Percentiles rank a stretch among this genome's conserved stretches.
Evolutionary conservation across 176 grass and related monocot species (phyloP).

Genomic region (Zea luxurians): DNA sequence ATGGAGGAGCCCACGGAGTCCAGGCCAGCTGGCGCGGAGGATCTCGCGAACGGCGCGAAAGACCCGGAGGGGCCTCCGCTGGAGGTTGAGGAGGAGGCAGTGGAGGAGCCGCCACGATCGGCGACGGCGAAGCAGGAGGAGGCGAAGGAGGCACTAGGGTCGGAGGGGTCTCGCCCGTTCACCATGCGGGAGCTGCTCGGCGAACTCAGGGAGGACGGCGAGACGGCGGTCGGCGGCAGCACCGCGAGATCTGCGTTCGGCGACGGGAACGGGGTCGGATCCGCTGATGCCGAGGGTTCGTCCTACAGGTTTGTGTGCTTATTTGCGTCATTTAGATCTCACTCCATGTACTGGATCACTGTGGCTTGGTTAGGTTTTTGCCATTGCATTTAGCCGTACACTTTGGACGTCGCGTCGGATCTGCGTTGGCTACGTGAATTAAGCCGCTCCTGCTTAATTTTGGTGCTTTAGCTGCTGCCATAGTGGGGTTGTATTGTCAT

Average conservation of each 20-base stretch:
- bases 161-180: conserved; percentile 66
- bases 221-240: conserved; percentile 26
- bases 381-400: not conserved
- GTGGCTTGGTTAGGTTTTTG: not conserved
- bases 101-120: conserved; percentile 47
- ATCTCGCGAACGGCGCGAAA: conserved; percentile 35
- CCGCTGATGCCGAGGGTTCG: conserved; percentile 53
- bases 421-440: not conserved
- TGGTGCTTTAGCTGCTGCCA: not conserved
- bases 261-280: conserved; percentile 50
- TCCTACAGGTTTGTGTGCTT: conserved; percentile 59
- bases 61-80: conserved; percentile 14
- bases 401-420: not conserved
- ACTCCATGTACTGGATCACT: not conserved
- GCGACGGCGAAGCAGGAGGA: conserved; percentile 48
- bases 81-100: conserved; percentile 28
- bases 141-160: conserved; percentile 35
- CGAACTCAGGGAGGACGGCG: conserved; percentile 76
- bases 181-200: conserved; percentile 77
- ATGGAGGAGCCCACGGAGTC: conserved; percentile 43
- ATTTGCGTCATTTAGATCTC: conserved; percentile 31
- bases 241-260: conserved; percentile 45
- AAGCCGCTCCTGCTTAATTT: not conserved
- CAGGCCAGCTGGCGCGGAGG: not conserved
- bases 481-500: not conserved